Evolutionary conservation across 2,329 filamentous ascomycete genomes (phyloP).

Genomic region (Acrocalymma vagum): DNA sequence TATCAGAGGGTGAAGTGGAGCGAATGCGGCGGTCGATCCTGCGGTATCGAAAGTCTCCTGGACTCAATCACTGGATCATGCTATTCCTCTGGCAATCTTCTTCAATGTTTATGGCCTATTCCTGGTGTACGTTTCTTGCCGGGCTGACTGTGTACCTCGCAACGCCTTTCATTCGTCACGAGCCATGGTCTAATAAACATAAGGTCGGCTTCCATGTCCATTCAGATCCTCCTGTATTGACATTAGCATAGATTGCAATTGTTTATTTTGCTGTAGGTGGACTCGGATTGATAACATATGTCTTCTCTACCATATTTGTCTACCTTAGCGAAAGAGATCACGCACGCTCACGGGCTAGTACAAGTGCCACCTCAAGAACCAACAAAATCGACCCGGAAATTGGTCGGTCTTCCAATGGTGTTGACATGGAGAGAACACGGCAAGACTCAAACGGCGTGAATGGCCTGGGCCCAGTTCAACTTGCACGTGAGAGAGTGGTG

Average conservation of each 20-base stretch:
- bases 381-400: not conserved
- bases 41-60: constrained; percentile 30
- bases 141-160: constrained; percentile 39
- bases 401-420: not conserved
- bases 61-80: constrained; percentile 35
- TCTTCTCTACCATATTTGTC: constrained; percentile 32
- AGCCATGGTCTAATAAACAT: constrained; percentile 26
- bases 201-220: constrained; percentile 17
- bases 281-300: constrained; percentile 31
- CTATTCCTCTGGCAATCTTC: constrained; percentile 41
- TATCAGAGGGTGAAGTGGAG: constrained; percentile 29
- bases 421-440: not conserved
- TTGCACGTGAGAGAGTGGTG: not conserved
- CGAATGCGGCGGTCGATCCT: constrained; percentile 29
- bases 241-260: constrained; percentile 27
- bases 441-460: not conserved
- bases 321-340: constrained; percentile 35
- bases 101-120: constrained; percentile 39
- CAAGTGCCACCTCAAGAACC: constrained; percentile 7
- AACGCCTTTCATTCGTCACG: constrained; percentile 28
- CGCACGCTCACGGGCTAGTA: constrained; percentile 21
- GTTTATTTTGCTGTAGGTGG: constrained; percentile 28
- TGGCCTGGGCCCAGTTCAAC: not conserved
- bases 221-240: constrained; percentile 5
- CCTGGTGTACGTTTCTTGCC: constrained; percentile 33